Evolutionary conservation across 2,329 filamentous ascomycete species (phyloP).

Genomic region (Ploettnerulaceae sp.): DNA sequence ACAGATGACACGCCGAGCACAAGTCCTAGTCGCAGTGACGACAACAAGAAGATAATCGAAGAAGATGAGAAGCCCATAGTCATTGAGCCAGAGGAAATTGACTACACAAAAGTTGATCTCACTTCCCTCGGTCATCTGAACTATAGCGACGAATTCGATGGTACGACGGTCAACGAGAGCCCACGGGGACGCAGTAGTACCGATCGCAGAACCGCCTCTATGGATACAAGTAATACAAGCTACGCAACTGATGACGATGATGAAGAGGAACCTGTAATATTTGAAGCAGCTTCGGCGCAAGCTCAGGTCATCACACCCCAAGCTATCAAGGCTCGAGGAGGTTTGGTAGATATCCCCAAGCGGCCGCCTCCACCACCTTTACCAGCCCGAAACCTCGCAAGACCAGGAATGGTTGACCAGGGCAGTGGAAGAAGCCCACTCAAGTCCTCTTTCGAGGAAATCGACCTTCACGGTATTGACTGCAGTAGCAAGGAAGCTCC

Average conservation of each 20-base stretch:
- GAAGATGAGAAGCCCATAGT: conserved; percentile 37
- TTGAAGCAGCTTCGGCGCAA: conserved; percentile 58
- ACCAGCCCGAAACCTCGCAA: conserved; percentile 68
- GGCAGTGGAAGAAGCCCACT: conserved; percentile 25
- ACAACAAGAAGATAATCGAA: conserved; percentile 30
- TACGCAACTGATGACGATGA: conserved; percentile 44
- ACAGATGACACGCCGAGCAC: conserved; percentile 51
- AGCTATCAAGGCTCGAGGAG: conserved; percentile 55
- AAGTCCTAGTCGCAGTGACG: conserved; percentile 47
- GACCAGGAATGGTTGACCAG: conserved; percentile 28
- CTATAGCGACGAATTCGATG: conserved; percentile 30
- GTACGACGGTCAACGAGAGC: conserved; percentile 33
- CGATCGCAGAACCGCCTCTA: conserved; percentile 27
- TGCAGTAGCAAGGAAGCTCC: conserved; percentile 13
- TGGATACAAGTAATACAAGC: conserved; percentile 36
- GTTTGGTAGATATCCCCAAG: conserved; percentile 81
- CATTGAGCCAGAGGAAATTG: conserved; percentile 47
- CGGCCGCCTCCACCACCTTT: conserved; percentile 66
- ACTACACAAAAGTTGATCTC: conserved; percentile 56
- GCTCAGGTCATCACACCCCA: conserved; percentile 53
- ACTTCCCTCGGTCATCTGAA: conserved; percentile 37
- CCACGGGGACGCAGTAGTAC: conserved; percentile 25
- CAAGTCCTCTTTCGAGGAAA: conserved; percentile 34
- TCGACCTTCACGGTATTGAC: conserved; percentile 24
- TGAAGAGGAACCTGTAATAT: conserved; percentile 61